Base-by-base conservation (phyloP, 2,329 filamentous ascomycete genomes). In the Colletotrichum acutatum region DNA sequence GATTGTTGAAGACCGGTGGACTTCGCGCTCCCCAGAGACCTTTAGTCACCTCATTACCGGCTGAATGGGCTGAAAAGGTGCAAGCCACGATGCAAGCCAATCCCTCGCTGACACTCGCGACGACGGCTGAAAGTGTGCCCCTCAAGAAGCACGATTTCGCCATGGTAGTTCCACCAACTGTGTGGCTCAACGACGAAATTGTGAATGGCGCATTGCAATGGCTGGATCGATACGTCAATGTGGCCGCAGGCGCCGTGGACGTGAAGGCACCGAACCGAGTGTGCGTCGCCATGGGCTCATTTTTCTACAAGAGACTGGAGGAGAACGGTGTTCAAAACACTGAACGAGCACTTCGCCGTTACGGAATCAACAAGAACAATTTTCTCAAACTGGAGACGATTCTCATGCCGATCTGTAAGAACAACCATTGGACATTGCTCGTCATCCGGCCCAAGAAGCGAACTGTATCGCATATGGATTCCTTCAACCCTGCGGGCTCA, bases 161-260 rank as follows among this genome's bases (percentile, higher is more conserved):
- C n/a, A 92, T 87, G 59, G 82, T 95, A 8, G 85, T 92, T 19
- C 84, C 84, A 22, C 80, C 83, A 9, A 85, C 82, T 0, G 85
- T 85, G 32, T 96, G 93, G 93, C 86, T 96, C 7, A 95, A 95
- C 75, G 94, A 95, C 79, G 91, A 94, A 76, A 89, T 93, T 63
- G 89, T 96, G 76, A 94, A 94, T 76, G 89, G 89, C 16, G 89
- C 90, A 60, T 85, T 95, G 30, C 82, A 87, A 32, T 88, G 90
- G 78, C 83, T 95, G 16, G 90, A 91, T 60, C 84, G 86, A 19
- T 87, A 86, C 62, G 82, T 91, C 77, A 92, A 93, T 78, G 82
- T 86, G 71, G 83, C 86, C 37, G 87, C 86, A 32, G 90, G 90
- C 30, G 86, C 86, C 66, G 84, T 83, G 62, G 84, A 86, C 75